Percentiles rank a stretch among this genome's conserved stretches.
phyloP scores from a whole-genome alignment of 805 yeast genomes.

The Diddensiella santjacobensis region DNA sequence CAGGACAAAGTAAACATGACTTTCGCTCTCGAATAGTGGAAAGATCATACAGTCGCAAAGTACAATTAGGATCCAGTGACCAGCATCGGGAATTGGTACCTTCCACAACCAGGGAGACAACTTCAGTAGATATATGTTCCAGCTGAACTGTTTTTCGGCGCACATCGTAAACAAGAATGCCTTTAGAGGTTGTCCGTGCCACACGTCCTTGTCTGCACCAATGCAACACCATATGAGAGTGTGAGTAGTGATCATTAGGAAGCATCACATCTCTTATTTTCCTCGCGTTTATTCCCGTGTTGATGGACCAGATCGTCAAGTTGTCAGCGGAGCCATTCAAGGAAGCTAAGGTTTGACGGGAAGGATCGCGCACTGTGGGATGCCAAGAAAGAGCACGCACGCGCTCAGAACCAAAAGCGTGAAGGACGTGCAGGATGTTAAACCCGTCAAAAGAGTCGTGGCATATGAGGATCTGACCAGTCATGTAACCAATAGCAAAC shows the following conservation, averaged over 20 bases:
- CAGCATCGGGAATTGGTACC: not conserved
- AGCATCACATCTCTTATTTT: conserved; percentile 4
- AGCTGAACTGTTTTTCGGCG: not conserved
- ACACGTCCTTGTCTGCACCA: conserved; percentile 2
- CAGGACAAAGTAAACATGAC: not conserved
- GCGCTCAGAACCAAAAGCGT: not conserved
- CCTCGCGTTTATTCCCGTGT: not conserved
- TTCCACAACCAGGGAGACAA: not conserved
- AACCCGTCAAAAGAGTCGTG: conserved; percentile 2
- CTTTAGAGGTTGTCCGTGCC: not conserved
- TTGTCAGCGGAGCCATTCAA: not conserved
- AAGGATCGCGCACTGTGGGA: not conserved
- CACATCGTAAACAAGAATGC: conserved; percentile 1
- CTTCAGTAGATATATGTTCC: not conserved
- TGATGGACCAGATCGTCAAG: conserved; percentile 3
- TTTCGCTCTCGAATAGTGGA: not conserved
- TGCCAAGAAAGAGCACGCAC: conserved; percentile 4
- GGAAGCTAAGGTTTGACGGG: conserved; percentile 5
- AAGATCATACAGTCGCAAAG: not conserved
- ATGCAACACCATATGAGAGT: not conserved
- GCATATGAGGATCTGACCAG: conserved; percentile 2
- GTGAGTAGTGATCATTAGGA: not conserved
- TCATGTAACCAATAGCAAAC: conserved; percentile 3
- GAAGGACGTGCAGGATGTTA: not conserved
- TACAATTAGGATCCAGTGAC: not conserved